Base-by-base conservation (phyloP, 371 early-diverging fungal genomes). In the Batkoa obscura region DNA sequence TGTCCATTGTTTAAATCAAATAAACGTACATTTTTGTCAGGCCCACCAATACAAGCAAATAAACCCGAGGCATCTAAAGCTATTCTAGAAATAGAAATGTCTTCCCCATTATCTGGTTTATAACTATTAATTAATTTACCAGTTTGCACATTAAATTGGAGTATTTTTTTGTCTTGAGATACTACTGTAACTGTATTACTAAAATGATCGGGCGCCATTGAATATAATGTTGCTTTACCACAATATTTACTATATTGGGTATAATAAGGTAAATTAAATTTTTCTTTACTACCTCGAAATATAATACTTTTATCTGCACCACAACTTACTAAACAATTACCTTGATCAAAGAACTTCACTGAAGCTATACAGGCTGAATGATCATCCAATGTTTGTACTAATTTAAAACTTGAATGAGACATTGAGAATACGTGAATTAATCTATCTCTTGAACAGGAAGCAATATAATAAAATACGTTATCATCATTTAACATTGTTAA, bases 261-360 rank as follows among this genome's bases (percentile, higher is more conserved):
- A 56, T 65, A 79, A 43, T 63, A 58, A 8, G 67, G 58, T 59
- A 49, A 59, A 56, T 1, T 58, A 32, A 8, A 53, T 54, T 33
- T 56, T 48, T 31, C n/a, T 5, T 6, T 55, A 10, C 34, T 23
- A 39, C 32, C 34, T 41, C 55, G 34, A 61, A 88, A 90, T 2
- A 84, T 77, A 31, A 90, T 69, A 30, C 87, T 83, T 68, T 88
- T 88, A 59, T 90, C 90, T 2, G 88, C 87, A 3, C 82, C 83
- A 60, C 83, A 83, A 60, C 86, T 90, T 47, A 90, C 71, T 35
- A 90, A 65, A 17, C 68, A 66, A 8, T 68, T 62, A 3, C 85
- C 86, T 46, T 72, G 66, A 30, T 73, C 69, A 2, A 79, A 67
- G 58, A 90, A 88, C 33, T 71, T 67, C 43, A 88, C 79, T 23